Percentiles rank a stretch among this genome's conserved stretches.
phyloP scores from a whole-genome alignment of 2,329 filamentous ascomycete genomes.

The Aspergillus japonicus region DNA sequence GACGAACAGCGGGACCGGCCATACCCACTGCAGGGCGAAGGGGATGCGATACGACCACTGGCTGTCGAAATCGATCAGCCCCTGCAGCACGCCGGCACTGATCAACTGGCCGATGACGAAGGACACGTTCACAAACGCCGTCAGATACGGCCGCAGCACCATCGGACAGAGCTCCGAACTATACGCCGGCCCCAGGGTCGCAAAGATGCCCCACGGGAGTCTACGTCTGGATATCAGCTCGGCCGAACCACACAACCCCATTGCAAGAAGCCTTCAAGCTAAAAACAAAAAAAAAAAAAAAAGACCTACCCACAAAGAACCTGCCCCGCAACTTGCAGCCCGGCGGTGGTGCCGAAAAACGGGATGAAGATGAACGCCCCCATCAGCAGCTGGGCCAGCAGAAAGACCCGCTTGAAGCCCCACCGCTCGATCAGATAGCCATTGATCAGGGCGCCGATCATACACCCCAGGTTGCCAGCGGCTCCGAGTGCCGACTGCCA shows the following conservation, averaged over 20 bases:
- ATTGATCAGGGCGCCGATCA: conserved; percentile 66
- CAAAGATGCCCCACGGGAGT: conserved; percentile 57
- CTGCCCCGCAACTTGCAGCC: conserved; percentile 60
- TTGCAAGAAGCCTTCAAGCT: background rate
- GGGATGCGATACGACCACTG: conserved; percentile 54
- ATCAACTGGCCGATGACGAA: conserved; percentile 59
- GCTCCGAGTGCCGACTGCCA: conserved; percentile 61
- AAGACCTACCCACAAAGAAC: conserved; percentile 55
- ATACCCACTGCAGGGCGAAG: conserved; percentile 55
- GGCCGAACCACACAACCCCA: too few species aligned
- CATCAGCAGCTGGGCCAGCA: conserved; percentile 56
- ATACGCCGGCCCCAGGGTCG: conserved; percentile 55
- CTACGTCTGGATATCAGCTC: background rate
- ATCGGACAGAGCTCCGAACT: conserved; percentile 51
- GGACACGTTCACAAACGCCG: conserved; percentile 57
- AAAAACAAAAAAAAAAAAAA: too few species aligned
- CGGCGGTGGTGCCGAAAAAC: conserved; percentile 63
- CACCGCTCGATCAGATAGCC: conserved; percentile 59
- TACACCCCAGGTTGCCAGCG: conserved; percentile 61
- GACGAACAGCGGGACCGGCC: conserved; percentile 48
- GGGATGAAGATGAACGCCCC: conserved; percentile 61
- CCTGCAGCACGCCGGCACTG: conserved; percentile 49
- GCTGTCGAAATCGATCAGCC: conserved; percentile 34
- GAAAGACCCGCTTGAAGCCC: conserved; percentile 25
- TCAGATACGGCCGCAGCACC: conserved; percentile 53